These are phyloP conservation scores for Pseudonitzschia multiseries DNA, from an alignment of 108 stramenopile genomes.

Conservation along the genomic window DNA sequence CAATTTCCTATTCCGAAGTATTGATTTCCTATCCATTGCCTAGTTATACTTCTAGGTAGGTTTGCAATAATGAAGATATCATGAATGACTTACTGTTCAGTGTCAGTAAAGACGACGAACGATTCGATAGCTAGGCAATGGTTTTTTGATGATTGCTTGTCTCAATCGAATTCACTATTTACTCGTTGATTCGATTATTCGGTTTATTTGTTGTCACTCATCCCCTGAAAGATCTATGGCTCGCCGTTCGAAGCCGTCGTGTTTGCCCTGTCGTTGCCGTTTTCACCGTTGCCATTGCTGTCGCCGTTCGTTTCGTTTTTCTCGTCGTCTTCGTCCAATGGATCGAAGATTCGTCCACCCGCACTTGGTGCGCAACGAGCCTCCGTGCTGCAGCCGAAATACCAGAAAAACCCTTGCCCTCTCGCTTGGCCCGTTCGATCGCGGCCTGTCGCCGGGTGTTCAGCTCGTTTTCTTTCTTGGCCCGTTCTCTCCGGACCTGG, in stretches of 20 bases:
- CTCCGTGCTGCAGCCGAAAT: conserved; percentile 16
- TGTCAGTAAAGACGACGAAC: too few species aligned
- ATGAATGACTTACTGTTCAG: too few species aligned
- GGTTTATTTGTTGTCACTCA: neutral
- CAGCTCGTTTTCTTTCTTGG: conserved; percentile 42
- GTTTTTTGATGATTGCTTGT: too few species aligned
- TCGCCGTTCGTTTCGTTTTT: conserved; percentile 5
- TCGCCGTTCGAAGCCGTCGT: neutral
- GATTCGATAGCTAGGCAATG: too few species aligned
- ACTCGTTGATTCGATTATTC: neutral
- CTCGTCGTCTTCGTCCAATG: conserved; percentile 5
- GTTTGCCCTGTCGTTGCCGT: too few species aligned
- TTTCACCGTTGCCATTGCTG: neutral
- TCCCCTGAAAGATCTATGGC: neutral
- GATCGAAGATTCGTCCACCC: conserved; percentile 26
- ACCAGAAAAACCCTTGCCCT: conserved; percentile 5
- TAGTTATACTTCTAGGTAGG: too few species aligned
- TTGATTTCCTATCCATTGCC: too few species aligned
- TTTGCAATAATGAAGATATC: too few species aligned
- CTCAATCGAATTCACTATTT: too few species aligned
- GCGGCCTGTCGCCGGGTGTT: conserved; percentile 36
- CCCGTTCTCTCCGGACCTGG: conserved; percentile 48
- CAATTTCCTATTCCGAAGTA: too few species aligned
- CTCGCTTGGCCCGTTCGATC: conserved; percentile 23
- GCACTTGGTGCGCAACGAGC: conserved; percentile 15